These are phyloP conservation scores for Musa itinerans DNA, from an alignment of 176 grass and related monocot genomes.

Conservation along the genomic window DNA sequence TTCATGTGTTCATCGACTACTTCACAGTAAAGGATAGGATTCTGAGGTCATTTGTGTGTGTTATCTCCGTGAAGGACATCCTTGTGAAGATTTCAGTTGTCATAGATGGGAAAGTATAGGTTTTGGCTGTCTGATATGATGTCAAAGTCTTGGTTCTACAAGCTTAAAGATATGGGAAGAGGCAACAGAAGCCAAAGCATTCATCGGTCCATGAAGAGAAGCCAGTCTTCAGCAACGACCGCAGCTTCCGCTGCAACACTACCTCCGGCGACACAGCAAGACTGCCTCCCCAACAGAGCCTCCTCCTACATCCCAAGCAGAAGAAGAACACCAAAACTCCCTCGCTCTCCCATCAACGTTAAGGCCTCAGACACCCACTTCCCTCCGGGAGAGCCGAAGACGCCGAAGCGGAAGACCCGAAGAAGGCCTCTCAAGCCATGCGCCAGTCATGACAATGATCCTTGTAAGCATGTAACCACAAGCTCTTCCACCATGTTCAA, in stretches of 20 bases:
- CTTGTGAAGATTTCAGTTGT: no score
- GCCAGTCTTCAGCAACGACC: not conserved
- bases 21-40: no score
- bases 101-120: conserved; percentile 14
- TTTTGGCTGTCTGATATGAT: conserved; percentile 37
- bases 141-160: conserved; percentile 55
- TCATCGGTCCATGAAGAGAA: conserved; percentile 15
- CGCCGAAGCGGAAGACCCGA: not conserved
- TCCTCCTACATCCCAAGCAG: conserved; percentile 31
- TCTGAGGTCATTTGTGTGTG: no score
- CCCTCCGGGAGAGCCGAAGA: conserved; percentile 15
- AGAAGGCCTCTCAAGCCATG: not conserved
- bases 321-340: conserved; percentile 11
- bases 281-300: conserved; percentile 23
- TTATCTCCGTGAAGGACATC: no score
- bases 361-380: conserved; percentile 42
- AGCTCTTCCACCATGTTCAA: not conserved
- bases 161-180: conserved; percentile 34
- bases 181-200: conserved; percentile 16
- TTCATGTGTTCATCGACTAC: no score
- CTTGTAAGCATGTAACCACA: not conserved
- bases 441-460: not conserved
- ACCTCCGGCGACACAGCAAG: not conserved
- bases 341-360: conserved; percentile 10
- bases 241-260: not conserved